Conservation (phyloP, 208 protist genomes). For the Trypanosoma melophagium region DNA sequence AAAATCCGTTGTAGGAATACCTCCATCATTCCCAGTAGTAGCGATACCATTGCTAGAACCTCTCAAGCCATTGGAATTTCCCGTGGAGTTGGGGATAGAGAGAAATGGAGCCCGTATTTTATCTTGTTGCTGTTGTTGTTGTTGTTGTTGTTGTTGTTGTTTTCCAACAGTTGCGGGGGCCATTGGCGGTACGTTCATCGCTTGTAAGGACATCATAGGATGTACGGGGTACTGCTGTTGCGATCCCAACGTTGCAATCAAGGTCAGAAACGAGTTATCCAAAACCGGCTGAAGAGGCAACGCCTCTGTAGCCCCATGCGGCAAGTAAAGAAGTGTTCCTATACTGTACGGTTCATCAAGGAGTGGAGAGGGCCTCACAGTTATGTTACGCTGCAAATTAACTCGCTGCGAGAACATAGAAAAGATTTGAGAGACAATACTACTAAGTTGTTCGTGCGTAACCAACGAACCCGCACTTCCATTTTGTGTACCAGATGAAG, state of each 20-base stretch:
- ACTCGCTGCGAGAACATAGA: constrained; percentile 11
- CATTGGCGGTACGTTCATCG: background rate
- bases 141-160: too few relatives aligned
- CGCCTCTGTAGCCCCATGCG: constrained; percentile 19
- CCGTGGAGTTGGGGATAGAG: background rate
- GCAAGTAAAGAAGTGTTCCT: constrained; percentile 31
- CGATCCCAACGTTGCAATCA: constrained; percentile 2
- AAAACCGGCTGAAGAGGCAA: constrained; percentile 18
- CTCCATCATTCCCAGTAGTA: background rate
- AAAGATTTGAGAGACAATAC: constrained; percentile 14
- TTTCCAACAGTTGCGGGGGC: background rate
- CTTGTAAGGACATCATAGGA: background rate
- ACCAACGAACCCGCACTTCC: background rate
- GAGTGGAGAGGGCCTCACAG: constrained; percentile 15
- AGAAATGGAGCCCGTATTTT: background rate
- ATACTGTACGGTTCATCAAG: constrained; percentile 15
- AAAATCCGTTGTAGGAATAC: background rate
- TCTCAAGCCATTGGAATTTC: background rate
- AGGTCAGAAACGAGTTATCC: constrained; percentile 9
- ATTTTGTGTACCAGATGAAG: background rate
- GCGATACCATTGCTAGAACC: background rate
- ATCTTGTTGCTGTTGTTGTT: too few relatives aligned
- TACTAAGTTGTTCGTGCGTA: constrained; percentile 14
- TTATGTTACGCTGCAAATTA: constrained; percentile 4
- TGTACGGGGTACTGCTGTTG: background rate